Evolutionary conservation across 495 filamentous ascomycete species (phyloP).

Genomic region (Neurospora sp.): DNA sequence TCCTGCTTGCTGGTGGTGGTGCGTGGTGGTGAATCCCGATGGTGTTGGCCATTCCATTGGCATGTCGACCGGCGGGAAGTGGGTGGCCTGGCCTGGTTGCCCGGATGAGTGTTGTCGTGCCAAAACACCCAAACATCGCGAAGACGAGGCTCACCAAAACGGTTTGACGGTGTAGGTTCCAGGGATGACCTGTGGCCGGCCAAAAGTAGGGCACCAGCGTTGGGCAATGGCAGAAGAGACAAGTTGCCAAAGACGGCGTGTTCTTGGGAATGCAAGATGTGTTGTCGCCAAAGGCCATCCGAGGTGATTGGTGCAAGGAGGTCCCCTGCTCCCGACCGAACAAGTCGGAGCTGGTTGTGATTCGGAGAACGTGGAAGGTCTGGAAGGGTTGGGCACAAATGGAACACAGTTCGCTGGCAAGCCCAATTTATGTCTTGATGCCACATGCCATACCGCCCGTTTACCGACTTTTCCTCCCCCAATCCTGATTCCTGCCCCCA

Average conservation of each 20-base stretch:
- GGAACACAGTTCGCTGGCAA: conserved; percentile 3
- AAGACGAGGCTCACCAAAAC: not conserved
- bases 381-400: conserved; percentile 4
- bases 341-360: conserved; percentile 11
- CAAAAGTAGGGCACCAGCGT: conserved; percentile 16
- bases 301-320: conserved; percentile 21
- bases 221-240: conserved; percentile 15
- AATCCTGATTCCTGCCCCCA: not conserved
- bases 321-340: conserved; percentile 3
- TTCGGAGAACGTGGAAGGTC: conserved; percentile 6
- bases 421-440: conserved; percentile 1
- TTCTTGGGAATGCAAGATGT: conserved; percentile 4
- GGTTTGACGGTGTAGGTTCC: not conserved
- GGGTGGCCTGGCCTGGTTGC: not conserved
- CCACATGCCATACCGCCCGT: not conserved
- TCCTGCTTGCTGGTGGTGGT: not conserved
- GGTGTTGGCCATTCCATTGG: not conserved
- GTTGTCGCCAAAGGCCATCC: conserved; percentile 11
- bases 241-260: not conserved
- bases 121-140: not conserved
- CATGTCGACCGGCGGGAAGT: not conserved
- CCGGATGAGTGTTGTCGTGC: not conserved
- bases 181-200: not conserved
- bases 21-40: not conserved
- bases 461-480: not conserved